phyloP scores from a whole-genome alignment of 371 early-diverging fungal species.

The Mortierella sp. region DNA sequence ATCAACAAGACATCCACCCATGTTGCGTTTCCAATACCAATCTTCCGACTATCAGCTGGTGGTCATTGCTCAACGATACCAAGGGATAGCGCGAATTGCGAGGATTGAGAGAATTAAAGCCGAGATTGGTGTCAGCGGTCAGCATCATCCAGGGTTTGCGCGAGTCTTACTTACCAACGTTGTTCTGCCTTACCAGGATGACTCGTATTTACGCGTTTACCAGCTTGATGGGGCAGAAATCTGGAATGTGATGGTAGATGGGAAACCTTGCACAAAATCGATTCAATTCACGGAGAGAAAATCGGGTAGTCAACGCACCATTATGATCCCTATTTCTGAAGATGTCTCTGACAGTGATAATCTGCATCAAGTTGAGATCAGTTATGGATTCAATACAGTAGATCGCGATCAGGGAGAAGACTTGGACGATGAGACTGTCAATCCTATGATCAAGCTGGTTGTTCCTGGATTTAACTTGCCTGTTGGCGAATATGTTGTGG shows the following conservation, averaged over 20 bases:
- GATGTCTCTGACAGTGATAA: slow-evolving; percentile 13
- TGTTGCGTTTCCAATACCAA: slow-evolving; percentile 26
- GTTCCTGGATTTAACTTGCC: slow-evolving; percentile 47
- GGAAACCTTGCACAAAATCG: slow-evolving; percentile 34
- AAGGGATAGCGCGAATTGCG: slow-evolving; percentile 40
- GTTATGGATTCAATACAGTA: slow-evolving; percentile 47
- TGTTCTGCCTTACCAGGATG: slow-evolving; percentile 39
- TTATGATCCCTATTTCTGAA: slow-evolving; percentile 41
- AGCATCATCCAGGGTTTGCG: slow-evolving; percentile 45
- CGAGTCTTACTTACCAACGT: slow-evolving; percentile 29
- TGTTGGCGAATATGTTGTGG: slow-evolving; percentile 49
- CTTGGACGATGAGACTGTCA: not conserved
- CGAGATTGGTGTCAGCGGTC: slow-evolving; percentile 38
- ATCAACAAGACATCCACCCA: slow-evolving; percentile 13
- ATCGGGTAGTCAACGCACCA: slow-evolving; percentile 19
- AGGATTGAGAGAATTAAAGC: slow-evolving; percentile 47
- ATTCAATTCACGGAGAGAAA: slow-evolving; percentile 27
- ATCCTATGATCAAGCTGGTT: slow-evolving; percentile 18
- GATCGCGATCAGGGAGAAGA: slow-evolving; percentile 22
- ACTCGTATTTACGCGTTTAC: slow-evolving; percentile 33
- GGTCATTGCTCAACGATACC: slow-evolving; percentile 36
- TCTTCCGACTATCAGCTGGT: slow-evolving; percentile 27
- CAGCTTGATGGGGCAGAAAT: slow-evolving; percentile 47
- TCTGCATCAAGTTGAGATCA: slow-evolving; percentile 39
- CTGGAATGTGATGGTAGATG: slow-evolving; percentile 49